phyloP scores from a whole-genome alignment of 2,329 filamentous ascomycete genomes.

The Ophiostoma australiae region DNA sequence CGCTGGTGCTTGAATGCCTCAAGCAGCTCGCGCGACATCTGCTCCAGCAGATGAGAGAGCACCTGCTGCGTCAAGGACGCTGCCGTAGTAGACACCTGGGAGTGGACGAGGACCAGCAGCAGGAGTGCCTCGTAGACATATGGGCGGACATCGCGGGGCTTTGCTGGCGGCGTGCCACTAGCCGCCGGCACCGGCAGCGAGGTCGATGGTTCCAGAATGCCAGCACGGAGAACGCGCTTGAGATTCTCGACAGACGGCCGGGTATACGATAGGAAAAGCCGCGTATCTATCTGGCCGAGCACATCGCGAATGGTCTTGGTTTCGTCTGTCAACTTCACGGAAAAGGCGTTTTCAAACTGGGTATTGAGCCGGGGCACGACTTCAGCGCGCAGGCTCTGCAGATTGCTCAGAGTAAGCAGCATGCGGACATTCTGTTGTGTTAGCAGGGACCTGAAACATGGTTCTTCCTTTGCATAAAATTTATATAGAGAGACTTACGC shows the following conservation, averaged over 20 bases:
- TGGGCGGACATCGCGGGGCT: constrained; percentile 69
- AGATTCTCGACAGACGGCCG: constrained; percentile 67
- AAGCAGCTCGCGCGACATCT: constrained; percentile 73
- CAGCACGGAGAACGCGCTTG: constrained; percentile 63
- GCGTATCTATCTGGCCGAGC: constrained; percentile 80
- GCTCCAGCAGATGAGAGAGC: constrained; percentile 79
- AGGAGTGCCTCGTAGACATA: constrained; percentile 89
- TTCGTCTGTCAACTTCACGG: constrained; percentile 90
- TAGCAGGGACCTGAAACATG: not conserved
- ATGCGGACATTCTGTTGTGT: constrained; percentile 74
- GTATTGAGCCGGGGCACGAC: constrained; percentile 83
- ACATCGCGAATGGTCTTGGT: constrained; percentile 87
- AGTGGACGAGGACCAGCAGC: constrained; percentile 82
- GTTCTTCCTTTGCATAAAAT: not conserved
- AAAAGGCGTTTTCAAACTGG: constrained; percentile 90
- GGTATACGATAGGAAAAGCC: constrained; percentile 90
- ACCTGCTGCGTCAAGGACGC: constrained; percentile 72
- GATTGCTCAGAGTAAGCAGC: constrained; percentile 88
- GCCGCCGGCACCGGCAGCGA: not conserved
- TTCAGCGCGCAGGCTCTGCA: constrained; percentile 74
- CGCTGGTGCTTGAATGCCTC: constrained; percentile 64
- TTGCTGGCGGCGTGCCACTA: constrained; percentile 59
- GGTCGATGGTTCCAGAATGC: constrained; percentile 56
- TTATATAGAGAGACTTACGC: constrained; percentile 41
- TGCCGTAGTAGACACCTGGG: constrained; percentile 77